A percentile compares a stretch with the other conserved stretches of the same genome.
phyloP scores from a whole-genome alignment of 1,284 basidiomycete genomes.

The Ustilago hordei region DNA sequence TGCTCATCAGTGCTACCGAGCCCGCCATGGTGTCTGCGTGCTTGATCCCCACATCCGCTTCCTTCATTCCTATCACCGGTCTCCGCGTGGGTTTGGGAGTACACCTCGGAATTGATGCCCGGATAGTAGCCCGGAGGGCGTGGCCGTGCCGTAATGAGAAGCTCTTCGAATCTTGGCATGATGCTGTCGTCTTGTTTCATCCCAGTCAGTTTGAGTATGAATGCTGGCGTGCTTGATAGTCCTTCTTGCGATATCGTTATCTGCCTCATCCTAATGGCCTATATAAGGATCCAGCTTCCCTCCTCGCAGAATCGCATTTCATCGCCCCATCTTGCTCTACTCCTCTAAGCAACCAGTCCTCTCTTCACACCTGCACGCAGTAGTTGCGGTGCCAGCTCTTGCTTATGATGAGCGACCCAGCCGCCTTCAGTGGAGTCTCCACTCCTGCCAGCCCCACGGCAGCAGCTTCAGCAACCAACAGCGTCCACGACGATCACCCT shows the following conservation, averaged over 20 bases:
- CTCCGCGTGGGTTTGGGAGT: background rate
- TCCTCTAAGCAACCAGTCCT: background rate
- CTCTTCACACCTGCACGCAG: background rate
- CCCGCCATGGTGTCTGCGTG: too few species aligned
- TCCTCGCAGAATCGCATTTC: background rate
- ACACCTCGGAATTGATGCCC: background rate
- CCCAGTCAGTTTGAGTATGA: background rate
- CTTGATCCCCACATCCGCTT: background rate
- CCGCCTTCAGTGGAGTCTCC: conserved; percentile 17
- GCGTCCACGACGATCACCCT: conserved; percentile 9
- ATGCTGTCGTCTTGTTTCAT: background rate
- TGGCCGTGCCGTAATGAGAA: background rate
- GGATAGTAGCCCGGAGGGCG: background rate
- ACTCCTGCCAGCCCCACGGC: conserved; percentile 16
- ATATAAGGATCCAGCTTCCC: background rate
- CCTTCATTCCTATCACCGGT: conserved; percentile 2
- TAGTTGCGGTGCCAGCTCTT: background rate
- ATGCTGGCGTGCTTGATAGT: background rate
- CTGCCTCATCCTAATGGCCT: background rate
- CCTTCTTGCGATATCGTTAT: background rate
- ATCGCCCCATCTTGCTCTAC: background rate
- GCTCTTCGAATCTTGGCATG: background rate
- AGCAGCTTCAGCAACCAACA: conserved; percentile 5
- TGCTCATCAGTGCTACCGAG: too few species aligned
- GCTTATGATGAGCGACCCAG: conserved; percentile 19